phyloP scores from a whole-genome alignment of 2,329 filamentous ascomycete species.

The Stagonosporopsis vannaccii region DNA sequence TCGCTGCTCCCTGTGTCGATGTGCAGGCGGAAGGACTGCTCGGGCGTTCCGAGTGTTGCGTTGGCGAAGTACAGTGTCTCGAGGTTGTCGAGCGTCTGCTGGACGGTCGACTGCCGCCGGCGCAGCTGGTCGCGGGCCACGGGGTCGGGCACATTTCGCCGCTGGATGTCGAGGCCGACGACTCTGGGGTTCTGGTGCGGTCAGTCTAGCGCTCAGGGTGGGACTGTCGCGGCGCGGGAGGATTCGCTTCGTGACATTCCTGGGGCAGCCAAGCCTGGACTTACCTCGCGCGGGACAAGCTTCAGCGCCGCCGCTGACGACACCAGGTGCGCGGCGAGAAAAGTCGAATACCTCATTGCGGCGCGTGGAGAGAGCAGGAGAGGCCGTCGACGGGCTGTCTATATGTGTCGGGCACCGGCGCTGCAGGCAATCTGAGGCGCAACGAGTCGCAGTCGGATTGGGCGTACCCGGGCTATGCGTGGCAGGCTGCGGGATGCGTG shows the following conservation, averaged over 20 bases:
- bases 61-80: constrained; percentile 68
- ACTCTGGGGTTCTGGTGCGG: constrained; percentile 53
- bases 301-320: constrained; percentile 38
- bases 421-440: constrained; percentile 12
- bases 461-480: constrained; percentile 8
- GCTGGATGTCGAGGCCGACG: constrained; percentile 59
- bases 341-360: constrained; percentile 42
- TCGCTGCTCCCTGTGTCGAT: constrained; percentile 71
- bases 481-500: constrained; percentile 4
- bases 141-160: constrained; percentile 56
- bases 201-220: constrained; percentile 18
- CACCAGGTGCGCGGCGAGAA: constrained; percentile 41
- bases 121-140: constrained; percentile 56
- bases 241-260: constrained; percentile 24
- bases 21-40: constrained; percentile 62
- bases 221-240: constrained; percentile 11
- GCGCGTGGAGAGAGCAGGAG: neutral
- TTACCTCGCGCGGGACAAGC: constrained; percentile 45
- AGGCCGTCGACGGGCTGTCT: neutral
- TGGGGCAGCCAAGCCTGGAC: constrained; percentile 36
- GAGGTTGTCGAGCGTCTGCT: constrained; percentile 62
- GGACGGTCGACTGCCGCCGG: constrained; percentile 52
- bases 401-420: constrained; percentile 9
- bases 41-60: constrained; percentile 64
- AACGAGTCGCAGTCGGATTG: constrained; percentile 14